Evolutionary conservation across 1,284 basidiomycete species (phyloP).

Genomic region (Amylostereum chailletii): DNA sequence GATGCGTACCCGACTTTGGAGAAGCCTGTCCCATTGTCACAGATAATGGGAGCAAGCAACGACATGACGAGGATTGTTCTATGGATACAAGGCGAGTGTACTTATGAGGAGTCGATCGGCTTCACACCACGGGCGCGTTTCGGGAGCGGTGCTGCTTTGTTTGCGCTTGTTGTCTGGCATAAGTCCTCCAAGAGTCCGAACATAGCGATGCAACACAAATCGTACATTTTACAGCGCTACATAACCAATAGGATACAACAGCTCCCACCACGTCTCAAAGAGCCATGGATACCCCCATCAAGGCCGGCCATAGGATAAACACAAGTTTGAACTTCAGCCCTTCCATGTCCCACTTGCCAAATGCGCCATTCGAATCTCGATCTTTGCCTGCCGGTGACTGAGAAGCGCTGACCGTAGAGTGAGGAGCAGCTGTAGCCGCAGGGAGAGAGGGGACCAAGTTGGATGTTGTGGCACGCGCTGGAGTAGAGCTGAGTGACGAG

Average conservation of each 20-base stretch:
- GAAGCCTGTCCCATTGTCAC: conserved; percentile 96
- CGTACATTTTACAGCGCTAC: too few species aligned
- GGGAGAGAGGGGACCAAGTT: conserved; percentile 10
- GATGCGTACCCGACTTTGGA: conserved; percentile 88
- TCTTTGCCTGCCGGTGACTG: conserved; percentile 7
- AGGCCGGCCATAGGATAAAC: conserved; percentile 48
- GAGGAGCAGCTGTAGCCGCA: neutral
- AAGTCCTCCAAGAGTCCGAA: too few species aligned
- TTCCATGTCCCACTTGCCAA: conserved; percentile 28
- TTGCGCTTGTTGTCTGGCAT: conserved; percentile 1
- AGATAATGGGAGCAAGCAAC: conserved; percentile 82
- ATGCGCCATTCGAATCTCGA: conserved; percentile 15
- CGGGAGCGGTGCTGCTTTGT: conserved; percentile 1
- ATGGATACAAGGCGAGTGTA: neutral
- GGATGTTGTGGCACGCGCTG: conserved; percentile 14
- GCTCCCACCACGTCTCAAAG: conserved; percentile 16
- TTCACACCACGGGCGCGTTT: neutral
- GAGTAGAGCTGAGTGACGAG: conserved; percentile 16
- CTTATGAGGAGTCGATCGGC: neutral
- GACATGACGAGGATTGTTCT: conserved; percentile 45
- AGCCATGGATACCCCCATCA: conserved; percentile 45
- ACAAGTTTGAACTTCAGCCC: conserved; percentile 41
- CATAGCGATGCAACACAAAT: too few species aligned
- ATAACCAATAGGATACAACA: too few species aligned
- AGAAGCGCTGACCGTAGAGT: neutral